These are phyloP conservation scores for Berkeleyomyces rouxiae DNA, from an alignment of 2,329 filamentous ascomycete species.

Conservation along the genomic window DNA sequence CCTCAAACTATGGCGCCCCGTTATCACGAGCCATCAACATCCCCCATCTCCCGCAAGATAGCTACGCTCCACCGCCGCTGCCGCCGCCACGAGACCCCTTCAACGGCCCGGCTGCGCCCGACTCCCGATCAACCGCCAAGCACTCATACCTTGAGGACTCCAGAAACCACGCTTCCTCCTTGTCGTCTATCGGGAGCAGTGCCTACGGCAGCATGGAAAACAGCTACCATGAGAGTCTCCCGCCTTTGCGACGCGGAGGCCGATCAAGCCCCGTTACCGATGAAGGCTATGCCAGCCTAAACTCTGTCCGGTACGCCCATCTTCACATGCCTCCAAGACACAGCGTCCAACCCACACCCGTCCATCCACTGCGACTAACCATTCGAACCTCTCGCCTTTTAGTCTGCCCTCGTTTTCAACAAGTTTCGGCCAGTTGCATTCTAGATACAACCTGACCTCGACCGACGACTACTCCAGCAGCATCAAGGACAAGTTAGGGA, in stretches of 20 bases:
- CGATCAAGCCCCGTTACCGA: constrained; percentile 20
- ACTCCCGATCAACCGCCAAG: constrained; percentile 3
- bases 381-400: constrained; percentile 14
- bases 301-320: constrained; percentile 22
- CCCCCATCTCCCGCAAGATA: constrained; percentile 8
- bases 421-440: constrained; percentile 35
- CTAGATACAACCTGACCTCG: constrained; percentile 29
- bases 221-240: constrained; percentile 19
- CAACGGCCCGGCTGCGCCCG: background rate
- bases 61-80: constrained; percentile 13
- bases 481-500: constrained; percentile 37
- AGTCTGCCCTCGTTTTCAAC: constrained; percentile 25
- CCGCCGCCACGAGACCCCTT: constrained; percentile 14
- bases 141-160: constrained; percentile 3
- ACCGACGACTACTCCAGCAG: constrained; percentile 32
- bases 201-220: constrained; percentile 27
- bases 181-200: constrained; percentile 17
- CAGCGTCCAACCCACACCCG: constrained; percentile 2
- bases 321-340: background rate
- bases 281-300: constrained; percentile 29
- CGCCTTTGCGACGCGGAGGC: constrained; percentile 8
- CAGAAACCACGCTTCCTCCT: constrained; percentile 9
- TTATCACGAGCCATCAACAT: constrained; percentile 14
- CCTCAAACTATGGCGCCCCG: constrained; percentile 1
- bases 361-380: constrained; percentile 14